These are phyloP conservation scores for Coemansia sp. DNA, from an alignment of 192 early-diverging fungal species.

Conservation along the genomic window DNA sequence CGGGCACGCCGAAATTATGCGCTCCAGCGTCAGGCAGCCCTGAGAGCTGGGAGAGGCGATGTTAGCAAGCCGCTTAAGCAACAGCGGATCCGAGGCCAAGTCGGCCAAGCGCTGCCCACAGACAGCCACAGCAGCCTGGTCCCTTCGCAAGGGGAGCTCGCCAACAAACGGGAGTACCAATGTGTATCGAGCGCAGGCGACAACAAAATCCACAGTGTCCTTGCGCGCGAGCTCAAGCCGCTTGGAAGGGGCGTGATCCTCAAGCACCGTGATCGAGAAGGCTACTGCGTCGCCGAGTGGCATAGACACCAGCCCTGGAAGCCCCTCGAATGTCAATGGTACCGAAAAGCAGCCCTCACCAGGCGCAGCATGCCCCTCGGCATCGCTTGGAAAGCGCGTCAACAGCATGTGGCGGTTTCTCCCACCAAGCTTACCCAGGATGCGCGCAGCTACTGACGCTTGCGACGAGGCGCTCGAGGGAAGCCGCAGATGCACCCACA, in stretches of 20 bases:
- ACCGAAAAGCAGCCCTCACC: conserved; percentile 11
- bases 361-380: not conserved
- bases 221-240: conserved; percentile 26
- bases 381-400: conserved; percentile 29
- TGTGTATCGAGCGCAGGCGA: conserved; percentile 35
- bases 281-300: conserved; percentile 33
- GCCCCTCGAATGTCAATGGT: conserved; percentile 37
- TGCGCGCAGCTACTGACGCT: conserved; percentile 82
- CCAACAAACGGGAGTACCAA: conserved; percentile 22
- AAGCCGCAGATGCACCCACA: conserved; percentile 91
- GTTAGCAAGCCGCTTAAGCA: conserved; percentile 37
- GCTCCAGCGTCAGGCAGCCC: conserved; percentile 42
- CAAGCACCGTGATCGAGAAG: conserved; percentile 33
- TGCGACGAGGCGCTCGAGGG: conserved; percentile 80
- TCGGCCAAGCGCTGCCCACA: conserved; percentile 16
- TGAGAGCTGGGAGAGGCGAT: conserved; percentile 39
- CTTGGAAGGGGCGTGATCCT: conserved; percentile 12
- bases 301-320: conserved; percentile 33
- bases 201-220: conserved; percentile 39
- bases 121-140: not conserved
- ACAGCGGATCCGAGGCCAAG: conserved; percentile 19
- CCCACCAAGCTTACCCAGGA: conserved; percentile 98
- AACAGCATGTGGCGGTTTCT: conserved; percentile 85
- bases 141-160: not conserved
- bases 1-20: conserved; percentile 14